Base-by-base conservation (phyloP, 345 rosid genomes). In the Gossypium turneri region DNA sequence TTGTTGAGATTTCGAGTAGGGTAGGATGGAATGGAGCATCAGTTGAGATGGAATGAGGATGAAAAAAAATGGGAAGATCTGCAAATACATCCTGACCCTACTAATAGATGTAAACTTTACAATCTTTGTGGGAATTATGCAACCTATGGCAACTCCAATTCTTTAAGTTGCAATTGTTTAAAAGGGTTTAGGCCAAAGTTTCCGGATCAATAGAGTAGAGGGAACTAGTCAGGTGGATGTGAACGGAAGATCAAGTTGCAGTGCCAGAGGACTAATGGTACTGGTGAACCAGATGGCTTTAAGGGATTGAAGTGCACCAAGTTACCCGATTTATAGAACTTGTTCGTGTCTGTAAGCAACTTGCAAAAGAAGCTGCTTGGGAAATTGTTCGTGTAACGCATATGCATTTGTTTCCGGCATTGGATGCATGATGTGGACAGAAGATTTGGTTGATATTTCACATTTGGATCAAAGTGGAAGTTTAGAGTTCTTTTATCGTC, bases 91-190 rank as follows among this genome's bases (percentile, higher is more conserved):
- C 97, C 97, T 38, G 83, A 69, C 44, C 97, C 92, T 47, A 81
- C 45, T 58, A 79, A 77, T 58, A 87, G 85, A 5, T 94, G 98
- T 68, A 97, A 89, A 48, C 9, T 67, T 52, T 94, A 92, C 73
- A 92, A 94, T 61, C 81, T 80, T 25, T 94, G 98, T 72, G 98
- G 97, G 34, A 73, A 79, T 56, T 89, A 89, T 64, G 93, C 90
- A 9, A 75, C 86, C 3, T 94, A 97, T 70, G 75, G 81, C 53
- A 52, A 25, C 4, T 61, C 60, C 0, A 68, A 71, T 0, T 24
- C 81, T 59, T 67, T 76, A 0, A 88, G 73, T 45, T 91, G 98
- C 69, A 74, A 76, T 9, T 90, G 97, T 80, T 67, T 89, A 80
- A 34, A 81, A 15, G 97, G 97, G 2, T 94, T 85, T 75, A 78